Evolutionary conservation across 1,284 basidiomycete genomes (phyloP).

Genomic region (Cryptococcus wingfieldii): DNA sequence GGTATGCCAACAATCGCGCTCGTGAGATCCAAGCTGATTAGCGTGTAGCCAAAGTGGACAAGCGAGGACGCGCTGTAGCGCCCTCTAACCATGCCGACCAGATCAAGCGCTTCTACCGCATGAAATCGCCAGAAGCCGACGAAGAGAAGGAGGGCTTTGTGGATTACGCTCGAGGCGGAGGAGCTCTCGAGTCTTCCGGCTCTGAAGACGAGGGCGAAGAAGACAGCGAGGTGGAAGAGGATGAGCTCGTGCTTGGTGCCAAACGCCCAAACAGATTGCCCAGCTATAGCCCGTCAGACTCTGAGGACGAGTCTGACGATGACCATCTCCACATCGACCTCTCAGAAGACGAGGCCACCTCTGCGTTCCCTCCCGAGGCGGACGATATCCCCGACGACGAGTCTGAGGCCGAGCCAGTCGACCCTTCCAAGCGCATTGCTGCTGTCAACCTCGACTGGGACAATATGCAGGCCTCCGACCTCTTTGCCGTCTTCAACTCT

Average conservation of each 20-base stretch:
- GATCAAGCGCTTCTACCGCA: conserved; percentile 75
- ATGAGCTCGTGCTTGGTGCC: conserved; percentile 53
- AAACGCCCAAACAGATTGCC: conserved; percentile 22
- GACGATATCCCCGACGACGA: conserved; percentile 38
- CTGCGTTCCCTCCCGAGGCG: conserved; percentile 30
- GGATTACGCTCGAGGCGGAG: conserved; percentile 88
- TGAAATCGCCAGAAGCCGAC: conserved; percentile 48
- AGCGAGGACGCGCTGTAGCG: conserved; percentile 78
- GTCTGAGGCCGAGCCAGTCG: conserved; percentile 37
- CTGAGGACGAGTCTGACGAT: conserved; percentile 35
- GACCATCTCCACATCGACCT: conserved; percentile 59
- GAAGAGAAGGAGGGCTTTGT: conserved; percentile 50
- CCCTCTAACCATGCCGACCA: conserved; percentile 67
- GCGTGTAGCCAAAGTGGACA: conserved; percentile 71
- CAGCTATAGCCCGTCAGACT: conserved; percentile 40
- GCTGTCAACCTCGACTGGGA: conserved; percentile 99
- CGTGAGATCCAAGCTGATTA: background rate
- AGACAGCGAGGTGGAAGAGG: conserved; percentile 43
- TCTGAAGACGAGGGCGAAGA: conserved; percentile 62
- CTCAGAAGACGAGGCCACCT: conserved; percentile 62
- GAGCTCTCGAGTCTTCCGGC: conserved; percentile 76
- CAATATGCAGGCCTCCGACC: conserved; percentile 80
- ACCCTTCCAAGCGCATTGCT: conserved; percentile 68
- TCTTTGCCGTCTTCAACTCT: conserved; percentile 91
- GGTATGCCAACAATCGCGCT: conserved; percentile 19